A percentile compares a stretch with the other conserved stretches of the same genome.
Evolutionary conservation across 768 basidiomycete genomes (phyloP).

Genomic region (Trametes cubensis): DNA sequence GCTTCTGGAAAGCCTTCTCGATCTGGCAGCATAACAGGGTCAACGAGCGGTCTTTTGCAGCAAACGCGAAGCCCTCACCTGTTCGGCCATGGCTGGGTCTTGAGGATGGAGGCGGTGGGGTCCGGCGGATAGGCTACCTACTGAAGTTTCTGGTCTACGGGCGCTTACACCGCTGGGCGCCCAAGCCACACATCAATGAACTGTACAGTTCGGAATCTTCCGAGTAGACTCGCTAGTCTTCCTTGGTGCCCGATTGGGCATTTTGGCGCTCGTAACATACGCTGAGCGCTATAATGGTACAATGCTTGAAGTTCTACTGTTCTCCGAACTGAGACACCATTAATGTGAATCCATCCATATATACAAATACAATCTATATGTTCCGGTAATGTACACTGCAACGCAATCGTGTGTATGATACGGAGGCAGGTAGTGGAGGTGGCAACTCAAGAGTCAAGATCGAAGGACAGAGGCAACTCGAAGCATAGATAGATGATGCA

Average conservation of each 20-base stretch:
- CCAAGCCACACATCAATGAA: conserved; percentile 43
- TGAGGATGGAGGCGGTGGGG: conserved; percentile 34
- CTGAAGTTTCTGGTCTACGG: conserved; percentile 23
- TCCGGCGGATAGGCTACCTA: conserved; percentile 22
- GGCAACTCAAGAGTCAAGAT: no score
- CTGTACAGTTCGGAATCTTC: conserved; percentile 47
- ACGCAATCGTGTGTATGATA: no score
- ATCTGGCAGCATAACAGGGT: conserved; percentile 51
- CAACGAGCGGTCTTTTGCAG: background rate
- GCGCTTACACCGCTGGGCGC: conserved; percentile 24
- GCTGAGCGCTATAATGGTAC: no score
- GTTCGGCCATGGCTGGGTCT: conserved; percentile 44
- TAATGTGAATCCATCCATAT: no score
- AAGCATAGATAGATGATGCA: conserved; percentile 1
- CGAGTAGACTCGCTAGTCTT: conserved; percentile 29
- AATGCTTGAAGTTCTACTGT: no score
- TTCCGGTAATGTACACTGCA: background rate
- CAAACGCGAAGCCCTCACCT: conserved; percentile 31
- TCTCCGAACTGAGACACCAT: no score
- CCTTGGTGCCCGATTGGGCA: background rate
- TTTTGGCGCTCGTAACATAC: background rate
- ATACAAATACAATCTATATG: background rate
- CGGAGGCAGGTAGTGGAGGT: no score
- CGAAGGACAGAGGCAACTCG: background rate
- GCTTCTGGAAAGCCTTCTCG: conserved; percentile 98